These are phyloP conservation scores for Hemerocallis citrina DNA, from an alignment of 106 monocot species.

Conservation along the genomic window DNA sequence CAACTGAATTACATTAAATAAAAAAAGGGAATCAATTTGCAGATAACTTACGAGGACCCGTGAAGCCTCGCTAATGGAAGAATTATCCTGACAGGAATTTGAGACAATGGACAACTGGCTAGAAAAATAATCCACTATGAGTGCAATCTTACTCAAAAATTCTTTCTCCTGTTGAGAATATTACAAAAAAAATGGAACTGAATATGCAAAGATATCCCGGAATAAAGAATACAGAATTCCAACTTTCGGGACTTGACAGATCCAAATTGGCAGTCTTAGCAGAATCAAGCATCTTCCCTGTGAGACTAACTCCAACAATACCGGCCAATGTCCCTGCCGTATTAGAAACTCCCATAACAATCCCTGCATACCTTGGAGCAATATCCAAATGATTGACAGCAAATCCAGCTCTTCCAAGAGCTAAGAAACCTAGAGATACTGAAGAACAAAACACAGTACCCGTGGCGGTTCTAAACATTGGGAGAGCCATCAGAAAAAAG, in stretches of 20 bases:
- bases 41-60: background rate
- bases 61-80: background rate
- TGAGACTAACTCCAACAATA: constrained; percentile 83
- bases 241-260: constrained; percentile 51
- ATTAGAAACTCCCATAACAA: constrained; percentile 92
- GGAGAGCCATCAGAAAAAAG: constrained; percentile 59
- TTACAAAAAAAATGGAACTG: constrained; percentile 67
- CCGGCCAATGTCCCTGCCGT: constrained; percentile 93
- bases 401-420: constrained; percentile 91
- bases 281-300: constrained; percentile 66
- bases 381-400: constrained; percentile 95
- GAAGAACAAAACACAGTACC: constrained; percentile 73
- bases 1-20: background rate
- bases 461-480: constrained; percentile 39
- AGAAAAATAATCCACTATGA: background rate
- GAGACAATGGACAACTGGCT: background rate
- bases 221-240: constrained; percentile 78
- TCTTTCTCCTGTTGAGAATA: constrained; percentile 78
- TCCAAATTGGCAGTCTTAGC: constrained; percentile 44
- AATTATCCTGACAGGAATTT: background rate
- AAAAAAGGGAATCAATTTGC: background rate
- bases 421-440: constrained; percentile 71
- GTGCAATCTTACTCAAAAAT: constrained; percentile 46
- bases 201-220: constrained; percentile 80
- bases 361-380: constrained; percentile 88